Evolutionary conservation across 1,139 yeast species (phyloP), one percentile per base, ranked within the genome.

Genomic region (Hyphopichia wangnamkhiaoensis): DNA sequence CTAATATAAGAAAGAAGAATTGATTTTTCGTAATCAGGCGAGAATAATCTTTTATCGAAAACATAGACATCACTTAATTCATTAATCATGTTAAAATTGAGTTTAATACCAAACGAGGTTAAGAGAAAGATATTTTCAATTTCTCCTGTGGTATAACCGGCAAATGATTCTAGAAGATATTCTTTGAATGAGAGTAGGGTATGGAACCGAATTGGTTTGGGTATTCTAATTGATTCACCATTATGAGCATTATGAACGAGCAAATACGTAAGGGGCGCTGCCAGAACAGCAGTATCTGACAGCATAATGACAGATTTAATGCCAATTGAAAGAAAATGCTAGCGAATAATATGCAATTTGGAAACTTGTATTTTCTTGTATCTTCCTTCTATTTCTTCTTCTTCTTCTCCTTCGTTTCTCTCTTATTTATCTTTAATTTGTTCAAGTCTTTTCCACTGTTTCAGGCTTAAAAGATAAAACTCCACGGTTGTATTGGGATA

Each of bases 61-160:
- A 78, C 79, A 54, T 74, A 83, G 3, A 83, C 65, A 40, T 80
- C 84, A 38, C 62, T 63, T 25, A 66, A 50, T 37, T 71, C 76
- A 46, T 68, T 66, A 36, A 77, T 62, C 53, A 74, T 71, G 29
- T 70, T 65, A 49, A 70, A 79, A 55, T 77, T 80, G 47, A 83
- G 64, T 49, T 76, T 80, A 34, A 76, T 71, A 0, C 90, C 93
- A 59, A 76, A 82, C 2, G 87, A 79, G 1, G 86, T 74, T 33
- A 84, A 59, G n/a, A 84, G 60, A 47, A 84, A 79, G 32, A 82
- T 56, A 47, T 80, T 75, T 19, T 71, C 76, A 1, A 49, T 40
- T 4, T 74, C 70, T 29, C 58, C 61, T 49, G 79, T 50, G 10
- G 50, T 37, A 32, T 52, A 48, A 32, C 49, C 47, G 12, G 59